Conservation (phyloP, 257 asterid genomes). For the Penstemon davidsonii region DNA sequence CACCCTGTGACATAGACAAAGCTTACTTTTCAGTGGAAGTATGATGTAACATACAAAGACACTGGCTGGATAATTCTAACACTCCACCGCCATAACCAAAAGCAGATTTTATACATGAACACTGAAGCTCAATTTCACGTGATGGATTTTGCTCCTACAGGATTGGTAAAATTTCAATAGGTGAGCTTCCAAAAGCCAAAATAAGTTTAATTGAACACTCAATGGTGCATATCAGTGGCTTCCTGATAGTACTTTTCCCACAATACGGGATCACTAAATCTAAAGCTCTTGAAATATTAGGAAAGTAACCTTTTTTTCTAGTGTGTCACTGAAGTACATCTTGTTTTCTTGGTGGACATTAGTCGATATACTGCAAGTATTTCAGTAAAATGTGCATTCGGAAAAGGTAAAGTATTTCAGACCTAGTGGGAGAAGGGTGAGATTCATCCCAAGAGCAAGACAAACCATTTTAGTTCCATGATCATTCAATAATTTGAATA, state of each 20-base stretch:
- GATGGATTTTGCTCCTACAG: neutral
- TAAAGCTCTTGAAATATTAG: neutral
- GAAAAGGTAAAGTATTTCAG: constrained; percentile 8
- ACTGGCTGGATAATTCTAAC: neutral
- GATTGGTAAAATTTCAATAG: neutral
- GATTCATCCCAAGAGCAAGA: neutral
- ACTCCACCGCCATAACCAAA: neutral
- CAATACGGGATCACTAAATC: neutral
- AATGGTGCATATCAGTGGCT: neutral
- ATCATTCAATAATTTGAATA: neutral
- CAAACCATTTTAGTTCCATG: neutral
- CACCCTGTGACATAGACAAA: constrained; percentile 53
- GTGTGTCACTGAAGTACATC: neutral
- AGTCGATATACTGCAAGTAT: neutral
- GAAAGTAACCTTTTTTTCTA: neutral
- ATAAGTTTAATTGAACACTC: neutral
- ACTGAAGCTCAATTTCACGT: constrained; percentile 4
- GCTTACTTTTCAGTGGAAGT: constrained; percentile 2
- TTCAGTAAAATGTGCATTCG: neutral
- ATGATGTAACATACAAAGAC: neutral
- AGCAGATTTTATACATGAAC: neutral
- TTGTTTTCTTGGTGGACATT: constrained; percentile 5
- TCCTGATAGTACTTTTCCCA: neutral
- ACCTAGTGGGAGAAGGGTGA: constrained; percentile 10
- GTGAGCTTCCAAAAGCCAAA: constrained; percentile 7